Evolutionary conservation across 2,329 filamentous ascomycete species (phyloP).

Genomic region (Thelonectria olida): DNA sequence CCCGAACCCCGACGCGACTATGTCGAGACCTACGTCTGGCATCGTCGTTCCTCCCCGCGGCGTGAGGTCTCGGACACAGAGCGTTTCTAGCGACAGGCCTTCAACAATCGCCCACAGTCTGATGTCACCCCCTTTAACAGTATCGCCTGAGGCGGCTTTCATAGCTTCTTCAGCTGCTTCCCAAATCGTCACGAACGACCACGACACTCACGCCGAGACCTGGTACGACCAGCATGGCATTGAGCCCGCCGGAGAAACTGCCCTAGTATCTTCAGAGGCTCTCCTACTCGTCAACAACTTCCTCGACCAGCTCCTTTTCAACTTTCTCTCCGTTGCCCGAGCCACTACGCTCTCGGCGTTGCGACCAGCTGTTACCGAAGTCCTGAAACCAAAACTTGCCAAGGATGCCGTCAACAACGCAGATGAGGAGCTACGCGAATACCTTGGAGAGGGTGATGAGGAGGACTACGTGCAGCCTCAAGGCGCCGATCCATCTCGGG

Average conservation of each 20-base stretch:
- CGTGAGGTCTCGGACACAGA: slow-evolving; percentile 63
- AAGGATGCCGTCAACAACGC: slow-evolving; percentile 84
- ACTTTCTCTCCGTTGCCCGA: slow-evolving; percentile 81
- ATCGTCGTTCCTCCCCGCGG: slow-evolving; percentile 44
- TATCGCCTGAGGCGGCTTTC: slow-evolving; percentile 84
- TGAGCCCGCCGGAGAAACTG: slow-evolving; percentile 72
- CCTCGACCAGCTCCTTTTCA: slow-evolving; percentile 91
- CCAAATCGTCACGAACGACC: slow-evolving; percentile 89
- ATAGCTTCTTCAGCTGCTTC: slow-evolving; percentile 89
- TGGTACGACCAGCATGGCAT: slow-evolving; percentile 76
- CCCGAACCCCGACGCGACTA: slow-evolving; percentile 35
- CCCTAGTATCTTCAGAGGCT: slow-evolving; percentile 76
- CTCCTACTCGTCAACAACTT: slow-evolving; percentile 88
- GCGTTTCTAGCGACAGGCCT: slow-evolving; percentile 76
- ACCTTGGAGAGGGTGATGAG: slow-evolving; percentile 81
- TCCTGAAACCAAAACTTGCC: slow-evolving; percentile 89
- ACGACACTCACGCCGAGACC: slow-evolving; percentile 76
- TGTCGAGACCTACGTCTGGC: slow-evolving; percentile 48
- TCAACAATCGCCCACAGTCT: slow-evolving; percentile 68
- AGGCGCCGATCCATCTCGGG: slow-evolving; percentile 57
- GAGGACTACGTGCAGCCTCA: slow-evolving; percentile 72
- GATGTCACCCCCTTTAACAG: slow-evolving; percentile 71
- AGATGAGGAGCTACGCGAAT: slow-evolving; percentile 87
- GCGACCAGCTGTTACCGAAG: slow-evolving; percentile 83
- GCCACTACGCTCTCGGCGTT: slow-evolving; percentile 80